Percentiles rank a stretch among this genome's conserved stretches.
phyloP scores from a whole-genome alignment of 164 flowering plant species.

The Kalanchoe fedtschenkoi region DNA sequence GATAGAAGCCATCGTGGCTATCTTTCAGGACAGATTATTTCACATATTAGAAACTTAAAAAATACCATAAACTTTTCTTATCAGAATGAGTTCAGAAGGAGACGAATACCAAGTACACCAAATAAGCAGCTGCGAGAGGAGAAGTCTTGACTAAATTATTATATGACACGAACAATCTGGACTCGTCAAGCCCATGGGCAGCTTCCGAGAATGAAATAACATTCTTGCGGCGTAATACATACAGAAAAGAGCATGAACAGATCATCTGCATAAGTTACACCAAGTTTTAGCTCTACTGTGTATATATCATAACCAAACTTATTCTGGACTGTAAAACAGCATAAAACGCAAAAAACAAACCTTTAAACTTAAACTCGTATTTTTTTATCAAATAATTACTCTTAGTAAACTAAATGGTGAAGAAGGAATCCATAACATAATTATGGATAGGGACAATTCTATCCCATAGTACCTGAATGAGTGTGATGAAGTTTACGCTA shows the following conservation, averaged over 20 bases:
- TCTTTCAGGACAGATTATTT: constrained; percentile 21
- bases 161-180: constrained; percentile 26
- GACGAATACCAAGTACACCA: constrained; percentile 34
- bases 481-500: constrained; percentile 87
- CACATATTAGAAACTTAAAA: constrained; percentile 5
- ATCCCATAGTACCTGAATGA: constrained; percentile 52
- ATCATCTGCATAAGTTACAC: constrained; percentile 32
- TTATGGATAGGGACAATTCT: background rate
- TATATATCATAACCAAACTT: background rate
- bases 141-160: constrained; percentile 32
- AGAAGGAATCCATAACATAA: too few relatives aligned
- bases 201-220: constrained; percentile 43
- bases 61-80: background rate
- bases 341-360: too few relatives aligned
- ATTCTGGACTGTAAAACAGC: too few relatives aligned
- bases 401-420: too few relatives aligned
- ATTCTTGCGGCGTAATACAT: constrained; percentile 31
- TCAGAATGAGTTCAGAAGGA: background rate
- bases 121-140: constrained; percentile 46
- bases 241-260: constrained; percentile 41
- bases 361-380: too few relatives aligned
- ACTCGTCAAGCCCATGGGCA: constrained; percentile 14
- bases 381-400: too few relatives aligned
- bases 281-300: background rate
- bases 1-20: constrained; percentile 45